Evolutionary conservation across 2,329 filamentous ascomycete genomes (phyloP).

Genomic region (Zymoseptoria ardabiliae): DNA sequence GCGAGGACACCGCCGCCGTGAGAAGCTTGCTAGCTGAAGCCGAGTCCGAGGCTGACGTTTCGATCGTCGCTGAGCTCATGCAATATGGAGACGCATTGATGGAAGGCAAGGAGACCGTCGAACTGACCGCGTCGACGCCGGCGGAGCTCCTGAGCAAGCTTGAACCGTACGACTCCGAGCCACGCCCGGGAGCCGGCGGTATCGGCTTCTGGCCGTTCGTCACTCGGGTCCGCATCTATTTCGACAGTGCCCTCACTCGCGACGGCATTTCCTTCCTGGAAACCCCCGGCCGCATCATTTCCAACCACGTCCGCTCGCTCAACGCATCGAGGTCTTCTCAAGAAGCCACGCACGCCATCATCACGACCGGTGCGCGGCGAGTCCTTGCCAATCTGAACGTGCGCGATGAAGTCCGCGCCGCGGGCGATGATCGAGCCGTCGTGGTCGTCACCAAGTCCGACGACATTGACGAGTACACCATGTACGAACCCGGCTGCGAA

Average conservation of each 20-base stretch:
- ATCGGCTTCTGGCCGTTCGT: conserved; percentile 16
- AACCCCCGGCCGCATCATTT: conserved; percentile 14
- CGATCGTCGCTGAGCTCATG: background rate
- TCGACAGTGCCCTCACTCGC: conserved; percentile 12
- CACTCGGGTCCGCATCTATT: conserved; percentile 8
- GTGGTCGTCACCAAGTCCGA: background rate
- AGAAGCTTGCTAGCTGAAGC: background rate
- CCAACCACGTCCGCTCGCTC: conserved; percentile 8
- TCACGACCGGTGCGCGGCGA: conserved; percentile 8
- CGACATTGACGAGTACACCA: background rate
- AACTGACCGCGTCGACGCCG: background rate
- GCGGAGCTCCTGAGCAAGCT: background rate
- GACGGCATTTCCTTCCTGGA: conserved; percentile 17
- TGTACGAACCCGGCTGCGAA: background rate
- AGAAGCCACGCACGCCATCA: background rate
- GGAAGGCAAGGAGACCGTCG: background rate
- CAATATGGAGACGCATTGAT: conserved; percentile 1
- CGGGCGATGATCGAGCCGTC: background rate
- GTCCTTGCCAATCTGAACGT: conserved; percentile 6
- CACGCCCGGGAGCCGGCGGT: background rate
- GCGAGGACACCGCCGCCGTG: background rate
- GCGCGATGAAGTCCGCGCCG: background rate
- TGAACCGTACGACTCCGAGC: background rate
- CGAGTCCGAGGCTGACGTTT: background rate
- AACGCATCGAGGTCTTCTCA: background rate